Percentiles rank a stretch among this genome's conserved stretches.
Evolutionary conservation across 2,329 filamentous ascomycete genomes (phyloP).

Genomic region (Ceratocystis destructans): DNA sequence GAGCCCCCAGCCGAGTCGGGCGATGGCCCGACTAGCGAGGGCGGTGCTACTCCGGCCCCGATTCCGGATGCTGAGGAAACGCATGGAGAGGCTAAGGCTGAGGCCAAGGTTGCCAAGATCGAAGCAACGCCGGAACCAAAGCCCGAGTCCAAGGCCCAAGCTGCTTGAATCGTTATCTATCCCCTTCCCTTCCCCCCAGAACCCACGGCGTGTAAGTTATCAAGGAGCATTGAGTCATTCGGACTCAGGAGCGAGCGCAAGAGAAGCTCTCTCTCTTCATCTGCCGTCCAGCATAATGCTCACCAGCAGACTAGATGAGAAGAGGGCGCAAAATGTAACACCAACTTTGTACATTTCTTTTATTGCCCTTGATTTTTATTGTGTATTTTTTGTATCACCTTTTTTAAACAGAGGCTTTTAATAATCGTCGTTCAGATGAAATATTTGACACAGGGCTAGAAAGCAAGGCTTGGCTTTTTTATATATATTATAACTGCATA

Average conservation of each 20-base stretch:
- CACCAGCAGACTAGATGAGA: background rate
- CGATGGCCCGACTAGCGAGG: slow-evolving; percentile 21
- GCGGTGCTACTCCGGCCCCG: slow-evolving; percentile 12
- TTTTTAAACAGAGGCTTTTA: background rate
- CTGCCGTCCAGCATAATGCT: no score
- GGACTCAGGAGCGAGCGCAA: no score
- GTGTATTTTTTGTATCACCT: slow-evolving; percentile 2
- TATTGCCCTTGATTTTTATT: background rate
- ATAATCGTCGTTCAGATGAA: no score
- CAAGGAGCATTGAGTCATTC: background rate
- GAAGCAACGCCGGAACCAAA: background rate
- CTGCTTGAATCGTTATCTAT: background rate
- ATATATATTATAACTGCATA: background rate
- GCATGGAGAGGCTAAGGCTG: slow-evolving; percentile 24
- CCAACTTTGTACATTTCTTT: slow-evolving; percentile 14
- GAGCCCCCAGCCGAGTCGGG: slow-evolving; percentile 30
- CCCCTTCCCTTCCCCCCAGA: background rate
- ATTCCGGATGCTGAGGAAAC: slow-evolving; percentile 8
- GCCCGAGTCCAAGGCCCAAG: background rate
- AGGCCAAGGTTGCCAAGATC: slow-evolving; percentile 21
- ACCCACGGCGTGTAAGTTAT: slow-evolving; percentile 2
- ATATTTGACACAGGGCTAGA: no score
- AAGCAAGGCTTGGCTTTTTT: no score
- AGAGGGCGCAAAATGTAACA: slow-evolving; percentile 13
- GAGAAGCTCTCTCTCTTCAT: no score